Base-by-base conservation (phyloP, 2,329 filamentous ascomycete species). In the Fusarium marasasianum region DNA sequence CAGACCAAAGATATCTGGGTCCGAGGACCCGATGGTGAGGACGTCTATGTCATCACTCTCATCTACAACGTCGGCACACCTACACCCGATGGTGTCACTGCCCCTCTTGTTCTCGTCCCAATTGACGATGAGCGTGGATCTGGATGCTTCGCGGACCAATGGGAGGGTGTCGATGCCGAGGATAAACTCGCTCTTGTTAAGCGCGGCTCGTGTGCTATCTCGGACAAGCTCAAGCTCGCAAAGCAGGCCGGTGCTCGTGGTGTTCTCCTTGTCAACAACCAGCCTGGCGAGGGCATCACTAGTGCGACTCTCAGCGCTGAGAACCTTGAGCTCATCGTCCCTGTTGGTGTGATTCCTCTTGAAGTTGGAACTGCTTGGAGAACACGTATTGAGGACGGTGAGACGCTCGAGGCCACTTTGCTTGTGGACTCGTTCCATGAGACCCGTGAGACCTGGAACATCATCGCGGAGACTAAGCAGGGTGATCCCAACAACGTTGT, bases 231-330 rank as follows among this genome's bases (percentile, higher is more conserved):
- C 38, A 83, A 82, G 76, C 79, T 86, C 9, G 85, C 85, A 35
- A 83, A 80, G 76, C 78, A 81, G 14, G 79, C 82, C 15, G 85
- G 85, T 47, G 86, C 85, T 6, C 45, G 83, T 5, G 85, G 80
- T 45, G 84, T 87, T 2, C 80, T 93, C 37, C 84, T 93, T 56
- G 92, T 91, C 79, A 90, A 93, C 84, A 90, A 92, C 71, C 83
- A 81, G 6, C 81, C 86, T 1, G 89, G 88, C 2, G 72, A 77
- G 15, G 59, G 69, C n/a, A 79, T 83, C 8, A 79, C 85, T 4
- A 81, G 83, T 31, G 90, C 88, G 13, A 91, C 89, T 0, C 84
- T 92, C 6, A 85, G 87, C 24, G 83, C 82, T 2, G 81, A 81
- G 73, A 84, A 82, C 75, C 70, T 80, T 35, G 79, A 79, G 13